These are phyloP conservation scores for Veloporphyrellus conicus DNA, from an alignment of 1,284 basidiomycete genomes.

Conservation along the genomic window DNA sequence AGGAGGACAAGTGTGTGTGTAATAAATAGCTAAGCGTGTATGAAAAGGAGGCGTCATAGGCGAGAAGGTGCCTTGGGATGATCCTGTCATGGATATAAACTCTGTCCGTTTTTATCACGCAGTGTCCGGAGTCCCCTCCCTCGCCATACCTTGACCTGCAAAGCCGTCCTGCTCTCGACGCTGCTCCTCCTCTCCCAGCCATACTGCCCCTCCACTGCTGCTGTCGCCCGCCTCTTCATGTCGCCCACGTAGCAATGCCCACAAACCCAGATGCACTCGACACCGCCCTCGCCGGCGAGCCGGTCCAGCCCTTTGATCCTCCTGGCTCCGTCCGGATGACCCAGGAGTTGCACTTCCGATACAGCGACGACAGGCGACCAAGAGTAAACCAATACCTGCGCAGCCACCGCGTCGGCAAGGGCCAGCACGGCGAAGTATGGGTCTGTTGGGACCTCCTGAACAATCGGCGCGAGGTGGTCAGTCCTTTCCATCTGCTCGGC, in stretches of 20 bases:
- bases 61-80: constrained; percentile 8
- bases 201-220: constrained; percentile 9
- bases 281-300: constrained; percentile 21
- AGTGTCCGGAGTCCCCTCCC: constrained; percentile 34
- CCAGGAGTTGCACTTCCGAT: constrained; percentile 40
- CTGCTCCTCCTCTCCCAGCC: constrained; percentile 9
- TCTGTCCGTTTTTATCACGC: constrained; percentile 17
- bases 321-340: constrained; percentile 59
- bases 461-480: constrained; percentile 38
- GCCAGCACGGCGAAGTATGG: constrained; percentile 80
- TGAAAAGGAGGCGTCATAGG: constrained; percentile 4
- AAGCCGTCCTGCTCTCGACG: constrained; percentile 11
- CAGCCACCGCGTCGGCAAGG: constrained; percentile 64
- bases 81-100: constrained; percentile 12
- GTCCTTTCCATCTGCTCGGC: constrained; percentile 20
- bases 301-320: constrained; percentile 40
- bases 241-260: constrained; percentile 24
- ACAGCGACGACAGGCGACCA: constrained; percentile 36
- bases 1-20: constrained; percentile 66
- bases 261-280: constrained; percentile 24
- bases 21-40: constrained; percentile 28
- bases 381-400: constrained; percentile 82
- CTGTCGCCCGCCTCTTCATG: constrained; percentile 23
- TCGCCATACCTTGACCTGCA: background rate
- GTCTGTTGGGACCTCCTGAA: constrained; percentile 58